These are phyloP conservation scores for Oryza nivara DNA, from an alignment of 176 grass and related monocot genomes.

Conservation along the genomic window DNA sequence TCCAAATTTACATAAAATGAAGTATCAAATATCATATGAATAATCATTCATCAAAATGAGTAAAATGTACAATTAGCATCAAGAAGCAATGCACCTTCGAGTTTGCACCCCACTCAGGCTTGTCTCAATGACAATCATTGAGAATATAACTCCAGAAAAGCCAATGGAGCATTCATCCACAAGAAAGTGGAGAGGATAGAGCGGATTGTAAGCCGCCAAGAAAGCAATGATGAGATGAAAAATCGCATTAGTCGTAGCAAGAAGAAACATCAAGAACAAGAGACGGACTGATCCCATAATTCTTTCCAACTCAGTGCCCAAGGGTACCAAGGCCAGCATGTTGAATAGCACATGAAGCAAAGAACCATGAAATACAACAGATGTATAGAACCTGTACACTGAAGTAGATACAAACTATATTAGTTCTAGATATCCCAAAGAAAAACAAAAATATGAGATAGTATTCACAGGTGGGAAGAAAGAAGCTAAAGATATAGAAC, in stretches of 20 bases:
- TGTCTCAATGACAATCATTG: conserved; percentile 97
- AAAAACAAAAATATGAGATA: conserved; percentile 5
- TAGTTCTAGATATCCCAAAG: conserved; percentile 36
- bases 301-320: conserved; percentile 89
- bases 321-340: conserved; percentile 90
- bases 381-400: conserved; percentile 95
- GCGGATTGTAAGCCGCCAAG: conserved; percentile 73
- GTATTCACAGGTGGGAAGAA: neutral
- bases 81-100: conserved; percentile 66
- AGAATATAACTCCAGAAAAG: conserved; percentile 97
- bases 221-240: conserved; percentile 84
- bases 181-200: conserved; percentile 52
- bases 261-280: conserved; percentile 87
- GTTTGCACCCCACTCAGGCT: conserved; percentile 85
- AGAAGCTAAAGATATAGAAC: conserved; percentile 9
- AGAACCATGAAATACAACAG: conserved; percentile 88
- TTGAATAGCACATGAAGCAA: conserved; percentile 95
- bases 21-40: neutral
- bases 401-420: conserved; percentile 41
- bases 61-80: neutral
- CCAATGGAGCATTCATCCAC: conserved; percentile 90
- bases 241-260: conserved; percentile 91
- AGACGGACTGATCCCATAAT: conserved; percentile 97
- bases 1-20: neutral
- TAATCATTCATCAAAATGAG: conserved; percentile 21